These are phyloP conservation scores for Podospora pseudopauciseta DNA, from an alignment of 495 filamentous ascomycete genomes.

Conservation along the genomic window DNA sequence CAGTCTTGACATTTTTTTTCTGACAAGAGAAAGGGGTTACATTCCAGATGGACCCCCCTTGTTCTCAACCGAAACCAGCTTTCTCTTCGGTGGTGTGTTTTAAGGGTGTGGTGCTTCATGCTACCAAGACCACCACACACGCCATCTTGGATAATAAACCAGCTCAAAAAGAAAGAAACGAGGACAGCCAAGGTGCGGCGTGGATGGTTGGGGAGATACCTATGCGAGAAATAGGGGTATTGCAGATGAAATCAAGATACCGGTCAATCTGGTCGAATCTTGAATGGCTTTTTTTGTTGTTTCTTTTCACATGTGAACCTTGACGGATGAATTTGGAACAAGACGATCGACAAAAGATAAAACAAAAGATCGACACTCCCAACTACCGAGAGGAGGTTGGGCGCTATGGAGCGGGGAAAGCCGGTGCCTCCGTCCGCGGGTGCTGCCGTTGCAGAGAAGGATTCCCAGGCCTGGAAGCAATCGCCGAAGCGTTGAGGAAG, in stretches of 20 bases:
- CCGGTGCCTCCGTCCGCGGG: no score
- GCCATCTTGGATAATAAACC: neutral
- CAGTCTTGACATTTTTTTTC: neutral
- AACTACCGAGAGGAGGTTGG: neutral
- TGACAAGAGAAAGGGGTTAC: neutral
- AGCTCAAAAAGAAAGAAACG: neutral
- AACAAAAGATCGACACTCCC: neutral
- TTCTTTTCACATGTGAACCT: neutral
- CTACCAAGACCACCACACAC: neutral
- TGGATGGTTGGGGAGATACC: neutral
- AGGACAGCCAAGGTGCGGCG: neutral
- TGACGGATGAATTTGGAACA: neutral
- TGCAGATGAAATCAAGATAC: neutral
- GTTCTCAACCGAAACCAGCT: neutral
- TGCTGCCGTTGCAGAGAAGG: neutral
- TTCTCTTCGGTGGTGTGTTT: neutral
- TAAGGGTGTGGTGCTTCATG: neutral
- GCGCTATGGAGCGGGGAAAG: neutral
- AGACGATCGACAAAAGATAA: neutral
- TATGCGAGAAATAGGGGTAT: neutral
- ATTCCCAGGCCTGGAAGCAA: neutral
- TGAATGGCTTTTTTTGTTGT: neutral
- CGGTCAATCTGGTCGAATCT: neutral
- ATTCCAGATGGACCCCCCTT: neutral
- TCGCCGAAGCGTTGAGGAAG: no score